These are phyloP conservation scores for Candida quercuum DNA, from an alignment of 805 yeast genomes.

Conservation along the genomic window DNA sequence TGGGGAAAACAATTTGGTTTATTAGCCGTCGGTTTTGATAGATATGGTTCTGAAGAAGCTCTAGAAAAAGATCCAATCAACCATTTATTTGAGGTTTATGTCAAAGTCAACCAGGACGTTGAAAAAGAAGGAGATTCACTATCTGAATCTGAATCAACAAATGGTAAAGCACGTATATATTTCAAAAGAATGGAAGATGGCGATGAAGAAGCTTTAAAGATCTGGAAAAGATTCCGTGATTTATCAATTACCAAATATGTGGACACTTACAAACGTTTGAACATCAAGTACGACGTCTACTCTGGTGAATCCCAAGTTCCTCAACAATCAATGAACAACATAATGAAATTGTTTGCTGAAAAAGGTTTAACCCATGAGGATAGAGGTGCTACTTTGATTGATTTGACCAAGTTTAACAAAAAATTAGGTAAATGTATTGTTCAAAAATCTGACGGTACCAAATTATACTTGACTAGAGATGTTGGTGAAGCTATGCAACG, in stretches of 20 bases:
- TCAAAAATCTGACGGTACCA: conserved; percentile 93
- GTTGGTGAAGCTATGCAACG: conserved; percentile 95
- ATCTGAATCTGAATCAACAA: conserved; percentile 47
- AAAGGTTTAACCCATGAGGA: conserved; percentile 76
- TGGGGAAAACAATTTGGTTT: conserved; percentile 99
- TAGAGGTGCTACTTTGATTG: conserved; percentile 86
- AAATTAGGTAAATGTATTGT: conserved; percentile 90
- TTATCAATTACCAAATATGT: conserved; percentile 82
- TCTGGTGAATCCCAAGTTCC: conserved; percentile 96
- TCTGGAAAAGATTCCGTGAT: conserved; percentile 90
- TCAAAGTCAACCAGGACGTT: conserved; percentile 75
- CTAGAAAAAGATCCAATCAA: conserved; percentile 79
- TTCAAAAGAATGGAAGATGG: conserved; percentile 94
- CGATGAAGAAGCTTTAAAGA: conserved; percentile 65
- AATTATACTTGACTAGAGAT: conserved; percentile 91
- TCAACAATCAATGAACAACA: conserved; percentile 61
- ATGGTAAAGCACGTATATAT: conserved; percentile 80
- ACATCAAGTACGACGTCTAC: conserved; percentile 81
- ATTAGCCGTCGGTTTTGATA: conserved; percentile 86
- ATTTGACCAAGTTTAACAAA: conserved; percentile 78
- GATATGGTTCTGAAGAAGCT: conserved; percentile 75
- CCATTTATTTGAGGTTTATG: conserved; percentile 93
- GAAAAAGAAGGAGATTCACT: conserved; percentile 45
- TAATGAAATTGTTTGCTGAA: conserved; percentile 55
- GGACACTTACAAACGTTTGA: conserved; percentile 85